Evolutionary conservation across 2,329 filamentous ascomycete species (phyloP).

Genomic region (Leptosphaerulina australis): DNA sequence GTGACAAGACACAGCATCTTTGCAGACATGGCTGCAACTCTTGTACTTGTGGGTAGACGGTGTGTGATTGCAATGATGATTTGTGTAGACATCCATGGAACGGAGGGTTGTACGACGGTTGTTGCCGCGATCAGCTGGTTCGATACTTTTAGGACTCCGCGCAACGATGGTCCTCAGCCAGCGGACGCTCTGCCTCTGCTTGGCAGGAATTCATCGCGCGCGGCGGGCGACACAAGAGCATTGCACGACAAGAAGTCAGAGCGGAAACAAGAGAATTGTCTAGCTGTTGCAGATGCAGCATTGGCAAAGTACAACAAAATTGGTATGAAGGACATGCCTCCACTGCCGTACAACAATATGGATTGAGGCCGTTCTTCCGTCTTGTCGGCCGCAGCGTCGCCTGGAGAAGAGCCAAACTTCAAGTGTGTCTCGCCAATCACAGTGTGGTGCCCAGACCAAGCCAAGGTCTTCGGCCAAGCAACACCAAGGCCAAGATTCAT

Average conservation of each 20-base stretch:
- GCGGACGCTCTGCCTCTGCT: constrained; percentile 32
- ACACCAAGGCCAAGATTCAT: constrained; percentile 20
- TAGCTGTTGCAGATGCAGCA: not conserved
- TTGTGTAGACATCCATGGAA: not conserved
- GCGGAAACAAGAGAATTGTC: constrained; percentile 1
- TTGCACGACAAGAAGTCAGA: not conserved
- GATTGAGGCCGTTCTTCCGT: constrained; percentile 17
- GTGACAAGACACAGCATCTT: constrained; percentile 13
- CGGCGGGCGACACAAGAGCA: constrained; percentile 9
- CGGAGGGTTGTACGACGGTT: constrained; percentile 12
- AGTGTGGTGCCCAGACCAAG: constrained; percentile 6
- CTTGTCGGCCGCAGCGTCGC: constrained; percentile 20
- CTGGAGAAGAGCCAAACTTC: constrained; percentile 5
- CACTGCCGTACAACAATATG: constrained; percentile 1
- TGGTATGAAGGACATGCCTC: constrained; percentile 3
- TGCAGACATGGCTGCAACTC: not conserved
- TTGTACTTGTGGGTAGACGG: constrained; percentile 10
- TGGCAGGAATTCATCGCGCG: constrained; percentile 10
- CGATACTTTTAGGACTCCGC: constrained; percentile 10
- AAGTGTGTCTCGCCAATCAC: constrained; percentile 10
- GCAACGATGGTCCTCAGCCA: constrained; percentile 16
- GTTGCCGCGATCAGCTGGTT: constrained; percentile 12
- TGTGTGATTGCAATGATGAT: constrained; percentile 7
- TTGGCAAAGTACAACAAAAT: not conserved
- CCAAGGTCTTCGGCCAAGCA: constrained; percentile 18